Base-by-base conservation (phyloP, 768 basidiomycete genomes). In the Hemileccinum impolitum region DNA sequence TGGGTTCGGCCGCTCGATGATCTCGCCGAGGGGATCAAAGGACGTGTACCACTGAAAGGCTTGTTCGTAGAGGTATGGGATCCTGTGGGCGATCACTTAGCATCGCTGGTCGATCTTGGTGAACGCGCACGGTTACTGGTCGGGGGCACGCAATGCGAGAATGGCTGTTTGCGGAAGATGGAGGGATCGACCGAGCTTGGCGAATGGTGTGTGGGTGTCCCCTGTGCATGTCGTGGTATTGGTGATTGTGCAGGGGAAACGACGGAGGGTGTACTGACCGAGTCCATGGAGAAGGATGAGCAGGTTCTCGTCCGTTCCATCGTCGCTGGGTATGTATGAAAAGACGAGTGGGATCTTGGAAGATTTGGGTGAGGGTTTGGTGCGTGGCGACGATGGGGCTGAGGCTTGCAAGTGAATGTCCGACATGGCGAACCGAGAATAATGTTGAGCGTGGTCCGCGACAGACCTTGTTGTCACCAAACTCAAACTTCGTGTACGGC, bases 91-190 rank as follows among this genome's bases (percentile, higher is more conserved):
- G 9, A 26, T 53, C 15, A 32, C 30, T 62, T 36, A 66, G 51
- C 38, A 43, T 40, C 21, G 23, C 17, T 39, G 30, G n/a, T 31
- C 40, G 26, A 15, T 38, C 35, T 46, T 15, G 39, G 19, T 35
- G 48, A 42, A 34, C 31, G 41, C 0, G n/a, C 15, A 44, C 34
- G 70, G 78, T 55, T 67, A 90, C 86, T 79, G 81, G 58, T 85
- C 79, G 15, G 91, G 85, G 3, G 86, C 93, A 41, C 87, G 81
- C 10, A 95, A 63, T 1, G 89, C 78, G n/a, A 95, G 78, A 2
- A 81, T 75, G 3, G 92, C 90, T 0, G 94, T 95, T 64, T 94
- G 92, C 0, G 93, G 94, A n/a, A 96, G 78, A 55, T 81, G 87
- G 40, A 96, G 67, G 10, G 79, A 77, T 18, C 72, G 74, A 10